These are phyloP conservation scores for Aspergillus melleus DNA, from an alignment of 2,329 filamentous ascomycete genomes.

Conservation along the genomic window DNA sequence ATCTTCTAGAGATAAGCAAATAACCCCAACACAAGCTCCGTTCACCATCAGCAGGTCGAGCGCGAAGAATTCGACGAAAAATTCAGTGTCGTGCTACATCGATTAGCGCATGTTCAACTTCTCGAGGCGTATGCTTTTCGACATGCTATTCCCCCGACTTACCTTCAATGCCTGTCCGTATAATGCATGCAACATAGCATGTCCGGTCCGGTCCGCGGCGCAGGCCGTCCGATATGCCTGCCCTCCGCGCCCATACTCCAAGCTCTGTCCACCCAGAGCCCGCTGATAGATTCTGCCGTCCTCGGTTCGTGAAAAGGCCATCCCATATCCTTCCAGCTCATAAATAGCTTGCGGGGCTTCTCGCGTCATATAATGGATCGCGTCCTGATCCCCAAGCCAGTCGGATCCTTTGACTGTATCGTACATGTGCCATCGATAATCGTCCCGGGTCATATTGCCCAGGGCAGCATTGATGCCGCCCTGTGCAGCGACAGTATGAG, in stretches of 20 bases:
- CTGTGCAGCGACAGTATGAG: constrained; percentile 16
- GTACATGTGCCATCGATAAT: constrained; percentile 9
- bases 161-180: constrained; percentile 5
- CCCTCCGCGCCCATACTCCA: constrained; percentile 2
- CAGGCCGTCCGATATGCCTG: constrained; percentile 6
- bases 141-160: neutral
- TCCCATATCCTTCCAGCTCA: constrained; percentile 2
- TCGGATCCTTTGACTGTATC: constrained; percentile 9
- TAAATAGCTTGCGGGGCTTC: constrained; percentile 7
- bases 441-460: constrained; percentile 6
- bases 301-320: constrained; percentile 2
- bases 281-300: constrained; percentile 4
- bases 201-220: constrained; percentile 2
- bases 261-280: constrained; percentile 1
- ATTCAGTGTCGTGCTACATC: constrained; percentile 2
- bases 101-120: neutral
- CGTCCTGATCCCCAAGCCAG: constrained; percentile 7
- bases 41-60: constrained; percentile 3
- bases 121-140: neutral
- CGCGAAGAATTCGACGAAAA: constrained; percentile 3
- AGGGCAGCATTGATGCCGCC: constrained; percentile 9
- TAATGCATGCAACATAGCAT: constrained; percentile 5
- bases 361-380: constrained; percentile 8
- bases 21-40: neutral
- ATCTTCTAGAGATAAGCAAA: constrained; percentile 2